Evolutionary conservation across 306 rosid species (phyloP).

Genomic region (Glycine tomentella): DNA sequence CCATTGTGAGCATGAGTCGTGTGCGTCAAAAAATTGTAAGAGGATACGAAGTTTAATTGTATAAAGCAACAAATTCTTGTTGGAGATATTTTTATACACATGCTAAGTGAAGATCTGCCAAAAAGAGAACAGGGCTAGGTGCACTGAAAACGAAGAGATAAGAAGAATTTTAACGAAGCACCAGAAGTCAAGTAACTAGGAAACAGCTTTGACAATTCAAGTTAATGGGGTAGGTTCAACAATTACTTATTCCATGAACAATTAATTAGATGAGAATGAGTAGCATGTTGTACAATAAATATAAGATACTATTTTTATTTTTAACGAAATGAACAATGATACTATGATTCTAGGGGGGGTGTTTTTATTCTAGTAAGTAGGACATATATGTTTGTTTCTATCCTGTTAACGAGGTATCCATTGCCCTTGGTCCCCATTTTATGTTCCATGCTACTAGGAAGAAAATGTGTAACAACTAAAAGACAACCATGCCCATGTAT

Average conservation of each 20-base stretch:
- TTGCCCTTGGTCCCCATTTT: conserved; percentile 31
- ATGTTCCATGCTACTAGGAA: neutral
- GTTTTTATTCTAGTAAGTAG: neutral
- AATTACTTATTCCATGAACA: conserved; percentile 17
- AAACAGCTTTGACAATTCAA: conserved; percentile 10
- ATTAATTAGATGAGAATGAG: neutral
- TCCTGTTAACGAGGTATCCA: conserved; percentile 14
- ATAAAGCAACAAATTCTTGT: neutral
- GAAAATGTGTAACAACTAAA: neutral
- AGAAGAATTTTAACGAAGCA: conserved; percentile 24
- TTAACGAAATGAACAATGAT: neutral
- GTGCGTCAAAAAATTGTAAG: conserved; percentile 11
- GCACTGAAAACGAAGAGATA: neutral
- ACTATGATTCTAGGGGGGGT: neutral
- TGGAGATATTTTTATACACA: too few relatives aligned
- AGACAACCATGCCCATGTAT: neutral
- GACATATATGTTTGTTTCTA: conserved; percentile 18
- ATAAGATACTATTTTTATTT: neutral
- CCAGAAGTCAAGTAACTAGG: conserved; percentile 35
- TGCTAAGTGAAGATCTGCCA: conserved; percentile 11
- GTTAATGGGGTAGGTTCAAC: conserved; percentile 51
- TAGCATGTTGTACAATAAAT: neutral
- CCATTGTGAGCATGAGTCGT: conserved; percentile 23
- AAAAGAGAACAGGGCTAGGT: neutral
- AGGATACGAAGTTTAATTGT: neutral